Conservation (phyloP, 805 yeast genomes). For the Myxozyma geophila region DNA sequence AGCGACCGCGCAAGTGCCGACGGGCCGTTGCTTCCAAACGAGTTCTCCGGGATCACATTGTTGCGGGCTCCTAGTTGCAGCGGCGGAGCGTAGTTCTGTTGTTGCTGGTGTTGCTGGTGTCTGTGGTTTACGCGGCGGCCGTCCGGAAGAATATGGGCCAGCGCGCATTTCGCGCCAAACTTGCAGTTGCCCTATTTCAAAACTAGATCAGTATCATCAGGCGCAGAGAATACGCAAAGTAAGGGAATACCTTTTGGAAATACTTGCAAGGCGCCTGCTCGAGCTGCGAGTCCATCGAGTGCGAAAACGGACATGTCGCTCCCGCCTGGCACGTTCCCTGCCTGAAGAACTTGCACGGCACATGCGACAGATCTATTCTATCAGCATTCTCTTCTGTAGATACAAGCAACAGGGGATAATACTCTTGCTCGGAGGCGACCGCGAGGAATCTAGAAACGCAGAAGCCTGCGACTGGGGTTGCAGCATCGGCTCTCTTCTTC, state of each 20-base stretch:
- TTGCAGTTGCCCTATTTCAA: slow-evolving; percentile 82
- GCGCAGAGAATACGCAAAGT: not conserved
- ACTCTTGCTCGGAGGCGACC: slow-evolving; percentile 39
- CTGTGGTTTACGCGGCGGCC: slow-evolving; percentile 73
- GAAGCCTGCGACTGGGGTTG: slow-evolving; percentile 20
- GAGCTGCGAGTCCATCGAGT: slow-evolving; percentile 61
- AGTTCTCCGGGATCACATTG: slow-evolving; percentile 23
- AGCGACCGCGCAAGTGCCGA: slow-evolving; percentile 35
- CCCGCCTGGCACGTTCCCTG: slow-evolving; percentile 98
- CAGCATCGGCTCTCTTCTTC: slow-evolving; percentile 11
- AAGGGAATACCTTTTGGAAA: slow-evolving; percentile 61
- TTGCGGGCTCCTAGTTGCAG: slow-evolving; percentile 34
- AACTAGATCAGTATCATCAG: not conserved
- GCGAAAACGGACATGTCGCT: slow-evolving; percentile 86
- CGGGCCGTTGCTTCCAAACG: slow-evolving; percentile 26
- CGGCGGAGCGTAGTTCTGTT: slow-evolving; percentile 21
- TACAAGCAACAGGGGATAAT: not conserved
- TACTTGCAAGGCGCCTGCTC: slow-evolving; percentile 78
- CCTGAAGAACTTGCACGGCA: slow-evolving; percentile 90
- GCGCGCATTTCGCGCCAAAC: slow-evolving; percentile 91
- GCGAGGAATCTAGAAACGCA: slow-evolving; percentile 31
- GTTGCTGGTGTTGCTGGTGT: slow-evolving; percentile 17
- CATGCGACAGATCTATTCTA: slow-evolving; percentile 75
- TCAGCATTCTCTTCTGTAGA: not conserved
- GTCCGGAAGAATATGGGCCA: slow-evolving; percentile 88